A percentile compares a stretch with the other conserved stretches of the same genome.
These are phyloP conservation scores for Diaporthe amygdali DNA, from an alignment of 2,329 filamentous ascomycete species.

Conservation along the genomic window DNA sequence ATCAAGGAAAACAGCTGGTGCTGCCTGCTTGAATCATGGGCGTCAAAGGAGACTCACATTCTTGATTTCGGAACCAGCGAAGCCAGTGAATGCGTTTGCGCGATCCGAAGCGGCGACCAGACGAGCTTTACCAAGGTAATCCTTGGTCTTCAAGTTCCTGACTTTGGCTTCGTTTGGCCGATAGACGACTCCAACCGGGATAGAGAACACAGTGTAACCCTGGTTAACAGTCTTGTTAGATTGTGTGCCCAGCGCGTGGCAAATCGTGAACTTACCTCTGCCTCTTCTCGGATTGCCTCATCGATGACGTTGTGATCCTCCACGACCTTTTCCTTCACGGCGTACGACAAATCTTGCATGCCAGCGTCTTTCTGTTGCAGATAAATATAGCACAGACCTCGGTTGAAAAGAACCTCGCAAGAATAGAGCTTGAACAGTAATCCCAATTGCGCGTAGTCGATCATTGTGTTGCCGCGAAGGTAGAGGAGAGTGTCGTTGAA, in stretches of 20 bases:
- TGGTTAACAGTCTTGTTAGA: conserved; percentile 49
- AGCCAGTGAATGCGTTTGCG: conserved; percentile 81
- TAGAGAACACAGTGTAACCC: conserved; percentile 98
- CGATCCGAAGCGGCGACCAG: conserved; percentile 88
- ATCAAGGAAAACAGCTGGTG: background rate
- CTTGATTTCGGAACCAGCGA: conserved; percentile 79
- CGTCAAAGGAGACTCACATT: conserved; percentile 46
- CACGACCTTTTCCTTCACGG: conserved; percentile 94
- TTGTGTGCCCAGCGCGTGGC: background rate
- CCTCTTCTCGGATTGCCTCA: conserved; percentile 91
- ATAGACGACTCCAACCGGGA: conserved; percentile 94
- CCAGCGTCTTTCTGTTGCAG: conserved; percentile 89
- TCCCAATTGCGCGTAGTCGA: conserved; percentile 96
- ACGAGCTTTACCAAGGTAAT: conserved; percentile 95
- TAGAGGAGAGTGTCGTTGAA: conserved; percentile 98
- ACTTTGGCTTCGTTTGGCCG: conserved; percentile 97
- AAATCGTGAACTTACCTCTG: conserved; percentile 67
- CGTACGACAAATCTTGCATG: conserved; percentile 88
- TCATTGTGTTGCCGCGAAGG: conserved; percentile 92
- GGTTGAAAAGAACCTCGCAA: conserved; percentile 97
- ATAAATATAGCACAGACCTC: conserved; percentile 96
- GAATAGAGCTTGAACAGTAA: conserved; percentile 96
- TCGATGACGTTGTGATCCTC: conserved; percentile 98
- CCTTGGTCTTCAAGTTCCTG: conserved; percentile 96
- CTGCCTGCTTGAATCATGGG: background rate